Conservation (phyloP, 495 filamentous ascomycete genomes). For the Penicillium turbatum region DNA sequence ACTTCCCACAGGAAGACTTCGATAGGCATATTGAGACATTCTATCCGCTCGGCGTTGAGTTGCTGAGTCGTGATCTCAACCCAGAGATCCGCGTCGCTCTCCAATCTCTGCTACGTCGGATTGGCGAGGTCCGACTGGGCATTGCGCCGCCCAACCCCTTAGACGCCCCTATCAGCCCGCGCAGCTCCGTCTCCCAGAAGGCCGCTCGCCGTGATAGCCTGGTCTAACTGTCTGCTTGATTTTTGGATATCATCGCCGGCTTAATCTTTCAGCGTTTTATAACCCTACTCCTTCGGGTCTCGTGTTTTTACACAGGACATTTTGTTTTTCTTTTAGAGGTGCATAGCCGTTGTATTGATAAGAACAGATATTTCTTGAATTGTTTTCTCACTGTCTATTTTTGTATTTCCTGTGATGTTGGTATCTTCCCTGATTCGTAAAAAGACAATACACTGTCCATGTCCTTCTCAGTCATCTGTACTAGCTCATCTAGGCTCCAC, state of each 20-base stretch:
- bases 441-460: slow-evolving; percentile 72
- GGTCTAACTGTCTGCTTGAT: slow-evolving; percentile 12
- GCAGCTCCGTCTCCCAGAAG: slow-evolving; percentile 39
- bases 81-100: slow-evolving; percentile 72
- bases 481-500: slow-evolving; percentile 82
- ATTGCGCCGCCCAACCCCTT: slow-evolving; percentile 41
- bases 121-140: slow-evolving; percentile 78
- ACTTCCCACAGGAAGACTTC: slow-evolving; percentile 81
- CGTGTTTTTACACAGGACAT: slow-evolving; percentile 7
- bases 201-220: slow-evolving; percentile 29
- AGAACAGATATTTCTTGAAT: slow-evolving; percentile 10
- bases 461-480: slow-evolving; percentile 75
- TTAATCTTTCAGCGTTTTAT: slow-evolving; percentile 21
- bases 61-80: slow-evolving; percentile 78
- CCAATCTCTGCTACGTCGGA: slow-evolving; percentile 67
- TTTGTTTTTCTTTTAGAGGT: slow-evolving; percentile 22
- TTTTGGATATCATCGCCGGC: slow-evolving; percentile 36
- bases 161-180: slow-evolving; percentile 44
- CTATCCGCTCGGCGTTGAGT: slow-evolving; percentile 78
- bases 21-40: slow-evolving; percentile 72
- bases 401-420: slow-evolving; percentile 38
- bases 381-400: slow-evolving; percentile 4
- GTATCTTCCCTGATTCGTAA: slow-evolving; percentile 53
- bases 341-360: slow-evolving; percentile 32
- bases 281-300: slow-evolving; percentile 3